A percentile compares a stretch with the other conserved stretches of the same genome.
These are phyloP conservation scores for Musa itinerans DNA, from an alignment of 176 grass and related monocot genomes.

Conservation along the genomic window DNA sequence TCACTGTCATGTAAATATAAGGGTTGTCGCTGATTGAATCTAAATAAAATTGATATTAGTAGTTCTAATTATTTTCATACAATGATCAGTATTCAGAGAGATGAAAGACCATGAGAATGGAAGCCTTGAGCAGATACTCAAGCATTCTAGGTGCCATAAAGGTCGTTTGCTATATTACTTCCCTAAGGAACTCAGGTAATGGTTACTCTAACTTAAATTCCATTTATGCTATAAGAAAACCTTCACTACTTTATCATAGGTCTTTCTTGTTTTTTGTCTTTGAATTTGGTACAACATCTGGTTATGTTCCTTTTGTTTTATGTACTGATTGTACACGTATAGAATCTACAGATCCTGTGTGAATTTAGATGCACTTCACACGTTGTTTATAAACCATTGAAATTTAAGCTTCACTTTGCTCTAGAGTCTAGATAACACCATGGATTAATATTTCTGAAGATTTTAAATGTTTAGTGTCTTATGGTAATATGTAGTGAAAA, in stretches of 20 bases:
- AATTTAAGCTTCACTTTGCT: too few relatives aligned
- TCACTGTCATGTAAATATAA: neutral
- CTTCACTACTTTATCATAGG: neutral
- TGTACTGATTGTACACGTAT: neutral
- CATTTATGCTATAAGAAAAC: neutral
- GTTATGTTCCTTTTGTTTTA: neutral
- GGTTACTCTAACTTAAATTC: neutral
- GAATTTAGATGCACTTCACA: neutral
- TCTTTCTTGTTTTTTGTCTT: neutral
- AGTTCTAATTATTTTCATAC: neutral
- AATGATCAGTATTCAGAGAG: conserved; percentile 37
- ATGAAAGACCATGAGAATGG: conserved; percentile 30
- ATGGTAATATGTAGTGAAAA: too few relatives aligned
- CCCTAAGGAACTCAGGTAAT: conserved; percentile 56
- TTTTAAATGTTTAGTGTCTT: too few relatives aligned
- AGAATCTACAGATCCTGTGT: neutral
- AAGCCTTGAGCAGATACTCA: conserved; percentile 66
- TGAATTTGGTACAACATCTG: neutral
- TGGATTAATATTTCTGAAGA: too few relatives aligned
- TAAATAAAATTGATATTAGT: neutral
- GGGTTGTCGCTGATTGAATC: neutral
- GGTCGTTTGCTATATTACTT: conserved; percentile 88
- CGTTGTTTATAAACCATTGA: too few relatives aligned
- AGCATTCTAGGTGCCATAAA: conserved; percentile 85
- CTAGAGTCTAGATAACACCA: too few relatives aligned